Evolutionary conservation across 2,329 filamentous ascomycete species (phyloP).

Genomic region (Epichloe gansuensis): DNA sequence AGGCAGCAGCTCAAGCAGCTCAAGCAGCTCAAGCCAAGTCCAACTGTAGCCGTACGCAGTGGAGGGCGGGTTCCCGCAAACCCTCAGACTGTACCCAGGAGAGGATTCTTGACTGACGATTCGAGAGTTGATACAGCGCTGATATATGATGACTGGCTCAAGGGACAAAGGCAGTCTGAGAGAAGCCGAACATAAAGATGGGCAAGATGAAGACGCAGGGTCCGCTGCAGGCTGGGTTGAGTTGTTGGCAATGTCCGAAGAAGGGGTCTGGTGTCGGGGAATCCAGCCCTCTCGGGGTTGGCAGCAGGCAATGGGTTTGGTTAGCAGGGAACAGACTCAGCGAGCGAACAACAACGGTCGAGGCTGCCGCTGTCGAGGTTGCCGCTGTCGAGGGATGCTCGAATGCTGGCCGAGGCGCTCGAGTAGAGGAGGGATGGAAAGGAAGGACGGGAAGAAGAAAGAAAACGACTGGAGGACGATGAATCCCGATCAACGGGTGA

Average conservation of each 20-base stretch:
- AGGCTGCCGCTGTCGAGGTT: background rate
- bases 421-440: background rate
- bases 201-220: background rate
- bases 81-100: background rate
- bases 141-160: background rate
- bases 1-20: background rate
- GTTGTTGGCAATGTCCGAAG: background rate
- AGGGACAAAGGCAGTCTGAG: background rate
- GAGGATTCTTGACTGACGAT: too few relatives aligned
- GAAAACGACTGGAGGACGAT: background rate
- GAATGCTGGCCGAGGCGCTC: background rate
- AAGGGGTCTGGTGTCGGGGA: background rate
- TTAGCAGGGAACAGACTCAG: background rate
- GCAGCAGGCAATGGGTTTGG: background rate
- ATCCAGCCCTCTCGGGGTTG: background rate
- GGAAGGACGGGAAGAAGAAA: background rate
- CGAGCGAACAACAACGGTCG: background rate
- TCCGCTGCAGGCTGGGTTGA: background rate
- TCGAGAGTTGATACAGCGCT: too few relatives aligned
- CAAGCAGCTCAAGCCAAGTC: background rate
- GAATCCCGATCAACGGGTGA: background rate
- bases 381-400: background rate
- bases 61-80: background rate
- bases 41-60: background rate
- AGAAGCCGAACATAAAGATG: background rate